Evolutionary conservation across 805 yeast species (phyloP).

Genomic region (Wickerhamiella cacticola): DNA sequence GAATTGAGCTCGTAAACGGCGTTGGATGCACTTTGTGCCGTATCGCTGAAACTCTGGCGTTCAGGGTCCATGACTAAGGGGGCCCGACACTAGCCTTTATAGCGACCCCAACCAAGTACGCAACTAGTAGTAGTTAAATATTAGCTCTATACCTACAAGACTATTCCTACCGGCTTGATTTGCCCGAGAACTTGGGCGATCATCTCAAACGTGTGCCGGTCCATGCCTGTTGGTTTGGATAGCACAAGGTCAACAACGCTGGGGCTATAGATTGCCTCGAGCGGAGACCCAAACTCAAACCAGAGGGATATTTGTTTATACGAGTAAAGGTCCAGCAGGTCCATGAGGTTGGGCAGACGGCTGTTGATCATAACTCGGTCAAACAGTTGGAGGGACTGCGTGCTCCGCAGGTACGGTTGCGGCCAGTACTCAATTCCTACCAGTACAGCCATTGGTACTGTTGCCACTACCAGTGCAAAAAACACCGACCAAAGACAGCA

Average conservation of each 20-base stretch:
- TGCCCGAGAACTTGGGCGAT: background rate
- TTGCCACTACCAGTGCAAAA: background rate
- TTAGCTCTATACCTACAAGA: background rate
- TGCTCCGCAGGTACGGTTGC: background rate
- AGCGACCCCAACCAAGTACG: too few relatives aligned
- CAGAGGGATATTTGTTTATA: background rate
- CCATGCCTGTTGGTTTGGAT: constrained; percentile 1
- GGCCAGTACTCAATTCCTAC: background rate
- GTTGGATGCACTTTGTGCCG: constrained; percentile 17
- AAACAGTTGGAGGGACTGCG: background rate
- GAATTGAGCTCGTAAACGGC: constrained; percentile 19
- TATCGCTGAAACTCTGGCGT: constrained; percentile 16
- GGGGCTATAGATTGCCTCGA: background rate
- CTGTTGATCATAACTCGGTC: background rate
- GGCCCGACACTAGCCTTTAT: too few relatives aligned
- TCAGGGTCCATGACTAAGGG: constrained; percentile 25
- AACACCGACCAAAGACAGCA: background rate
- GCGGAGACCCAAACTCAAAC: background rate
- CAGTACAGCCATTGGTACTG: background rate
- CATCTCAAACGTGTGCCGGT: background rate
- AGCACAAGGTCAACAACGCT: background rate
- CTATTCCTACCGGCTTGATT: background rate
- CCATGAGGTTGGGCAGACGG: background rate
- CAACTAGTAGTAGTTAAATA: too few relatives aligned
- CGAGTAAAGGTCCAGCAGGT: background rate